Evolutionary conservation across 495 filamentous ascomycete genomes (phyloP).

Genomic region (Halenospora varia): DNA sequence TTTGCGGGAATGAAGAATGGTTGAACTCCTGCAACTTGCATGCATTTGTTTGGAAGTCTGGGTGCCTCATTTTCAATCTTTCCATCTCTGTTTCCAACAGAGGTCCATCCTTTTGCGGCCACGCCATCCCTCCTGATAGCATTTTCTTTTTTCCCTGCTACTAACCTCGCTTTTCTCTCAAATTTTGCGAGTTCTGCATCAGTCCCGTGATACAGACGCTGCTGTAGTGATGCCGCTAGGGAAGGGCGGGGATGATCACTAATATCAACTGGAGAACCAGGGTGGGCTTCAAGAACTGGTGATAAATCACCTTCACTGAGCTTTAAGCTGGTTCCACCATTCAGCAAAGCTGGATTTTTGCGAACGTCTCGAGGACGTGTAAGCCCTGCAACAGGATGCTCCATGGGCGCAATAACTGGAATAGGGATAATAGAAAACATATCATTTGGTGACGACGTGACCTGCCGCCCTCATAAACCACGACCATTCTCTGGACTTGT

Average conservation of each 20-base stretch:
- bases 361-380: conserved; percentile 10
- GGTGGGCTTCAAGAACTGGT: conserved; percentile 25
- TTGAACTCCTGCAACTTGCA: conserved; percentile 25
- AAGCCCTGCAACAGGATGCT: conserved; percentile 16
- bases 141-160: conserved; percentile 27
- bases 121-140: conserved; percentile 40
- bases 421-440: conserved; percentile 21
- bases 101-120: conserved; percentile 45
- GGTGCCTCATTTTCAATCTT: conserved; percentile 26
- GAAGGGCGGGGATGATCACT: conserved; percentile 16
- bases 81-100: conserved; percentile 16
- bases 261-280: conserved; percentile 24
- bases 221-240: conserved; percentile 18
- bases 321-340: conserved; percentile 24
- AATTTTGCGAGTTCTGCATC: conserved; percentile 29
- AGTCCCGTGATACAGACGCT: conserved; percentile 26
- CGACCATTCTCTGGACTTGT: conserved; percentile 27
- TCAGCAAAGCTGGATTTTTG: conserved; percentile 16
- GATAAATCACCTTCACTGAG: conserved; percentile 23
- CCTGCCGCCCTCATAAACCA: conserved; percentile 51
- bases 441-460: conserved; percentile 39
- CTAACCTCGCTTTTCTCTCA: conserved; percentile 26
- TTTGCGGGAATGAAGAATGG: conserved; percentile 34
- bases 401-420: conserved; percentile 22
- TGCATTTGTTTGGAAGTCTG: conserved; percentile 25